Percentiles rank a stretch among this genome's conserved stretches.
Evolutionary conservation across 208 protist species (phyloP).

Genomic region (Histomonas meleagridis): DNA sequence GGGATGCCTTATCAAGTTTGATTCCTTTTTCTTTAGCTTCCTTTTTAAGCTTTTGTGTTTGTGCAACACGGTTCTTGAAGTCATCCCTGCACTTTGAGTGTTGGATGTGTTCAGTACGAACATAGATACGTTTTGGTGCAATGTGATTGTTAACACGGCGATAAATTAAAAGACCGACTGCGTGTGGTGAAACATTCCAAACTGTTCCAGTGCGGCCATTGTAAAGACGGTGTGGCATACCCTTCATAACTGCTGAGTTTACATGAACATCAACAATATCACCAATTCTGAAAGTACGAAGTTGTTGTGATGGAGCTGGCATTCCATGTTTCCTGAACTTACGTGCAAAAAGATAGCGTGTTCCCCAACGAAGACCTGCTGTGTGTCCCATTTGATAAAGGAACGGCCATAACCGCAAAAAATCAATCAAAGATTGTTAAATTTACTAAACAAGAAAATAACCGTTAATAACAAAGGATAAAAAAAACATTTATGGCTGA

Average conservation of each 20-base stretch:
- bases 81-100: conserved; percentile 67
- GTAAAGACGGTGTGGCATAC: conserved; percentile 99
- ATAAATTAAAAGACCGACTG: conserved; percentile 96
- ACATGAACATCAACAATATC: conserved; percentile 95
- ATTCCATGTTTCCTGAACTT: conserved; percentile 82
- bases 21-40: not conserved
- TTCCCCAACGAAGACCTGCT: conserved; percentile 86
- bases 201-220: conserved; percentile 97
- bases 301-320: conserved; percentile 71
- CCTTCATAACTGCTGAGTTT: conserved; percentile 84
- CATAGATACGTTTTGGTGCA: conserved; percentile 95
- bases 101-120: conserved; percentile 95
- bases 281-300: conserved; percentile 86
- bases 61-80: conserved; percentile 59
- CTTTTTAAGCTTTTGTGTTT: conserved; percentile 41
- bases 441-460: too few species aligned
- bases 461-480: too few species aligned
- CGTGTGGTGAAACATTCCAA: conserved; percentile 93
- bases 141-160: conserved; percentile 88
- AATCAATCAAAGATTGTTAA: too few species aligned
- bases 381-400: conserved; percentile 70
- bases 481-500: too few species aligned
- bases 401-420: not conserved
- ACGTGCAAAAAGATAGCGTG: conserved; percentile 85
- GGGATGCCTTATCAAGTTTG: not conserved